phyloP scores from a whole-genome alignment of 2,329 filamentous ascomycete genomes.

The Fusarium multiceps region DNA sequence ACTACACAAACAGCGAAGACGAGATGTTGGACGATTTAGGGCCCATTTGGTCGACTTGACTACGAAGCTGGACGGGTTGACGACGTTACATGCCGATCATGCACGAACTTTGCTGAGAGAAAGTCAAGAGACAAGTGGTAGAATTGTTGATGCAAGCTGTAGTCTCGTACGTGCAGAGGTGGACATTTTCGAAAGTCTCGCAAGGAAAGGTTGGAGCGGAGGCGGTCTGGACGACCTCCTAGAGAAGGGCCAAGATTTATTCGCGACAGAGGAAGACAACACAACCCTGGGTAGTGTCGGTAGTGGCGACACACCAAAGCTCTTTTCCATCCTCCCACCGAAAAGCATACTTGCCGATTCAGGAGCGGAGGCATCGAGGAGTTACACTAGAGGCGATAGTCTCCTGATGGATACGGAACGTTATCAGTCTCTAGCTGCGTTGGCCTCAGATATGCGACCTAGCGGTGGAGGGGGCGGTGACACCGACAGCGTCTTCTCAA shows the following conservation, averaged over 20 bases:
- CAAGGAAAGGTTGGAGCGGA: constrained; percentile 74
- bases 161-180: constrained; percentile 75
- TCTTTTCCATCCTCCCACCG: constrained; percentile 73
- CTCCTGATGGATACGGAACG: constrained; percentile 63
- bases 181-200: constrained; percentile 75
- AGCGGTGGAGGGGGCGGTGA: constrained; percentile 56
- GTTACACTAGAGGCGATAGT: constrained; percentile 64
- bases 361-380: constrained; percentile 53
- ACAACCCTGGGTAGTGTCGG: constrained; percentile 49
- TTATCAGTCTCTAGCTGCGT: constrained; percentile 69
- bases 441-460: constrained; percentile 50
- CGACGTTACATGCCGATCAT: constrained; percentile 69
- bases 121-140: constrained; percentile 71
- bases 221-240: constrained; percentile 74
- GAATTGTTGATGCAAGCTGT: constrained; percentile 73
- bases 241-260: constrained; percentile 72
- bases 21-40: constrained; percentile 71
- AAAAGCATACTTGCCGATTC: constrained; percentile 71
- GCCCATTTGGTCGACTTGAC: constrained; percentile 73
- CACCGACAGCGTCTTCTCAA: constrained; percentile 63
- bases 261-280: constrained; percentile 58
- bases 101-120: constrained; percentile 69
- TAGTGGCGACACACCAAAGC: constrained; percentile 56
- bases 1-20: constrained; percentile 68
- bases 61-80: constrained; percentile 70